Base-by-base conservation (phyloP, 352 stramenopile species). In the Blastocystis sp. region DNA sequence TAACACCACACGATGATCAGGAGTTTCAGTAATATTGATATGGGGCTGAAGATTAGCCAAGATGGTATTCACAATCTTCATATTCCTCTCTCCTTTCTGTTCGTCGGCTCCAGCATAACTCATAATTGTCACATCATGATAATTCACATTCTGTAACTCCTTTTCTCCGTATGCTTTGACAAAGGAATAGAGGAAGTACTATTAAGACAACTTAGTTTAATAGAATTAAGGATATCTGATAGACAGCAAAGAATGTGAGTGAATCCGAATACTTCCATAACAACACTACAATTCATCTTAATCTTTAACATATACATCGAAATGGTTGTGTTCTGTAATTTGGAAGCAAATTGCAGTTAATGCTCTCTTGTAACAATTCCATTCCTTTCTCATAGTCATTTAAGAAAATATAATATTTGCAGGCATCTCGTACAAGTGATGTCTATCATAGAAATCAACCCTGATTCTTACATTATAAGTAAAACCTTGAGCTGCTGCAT, bases 121-220 rank as follows among this genome's bases (percentile, higher is more conserved):
- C 71, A 83, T 83, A 54, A 83, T 83, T 16, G n/a, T 83, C 51
- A 83, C 71, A 59, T 83, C 71, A 56, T 83, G 71, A 51, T 83
- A 83, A 35, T 52, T 35, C 14, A 83, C 71, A 46, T 83, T 83
- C 51, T 83, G 51, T 29, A 83, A 49, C 49, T 83, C 35, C 29
- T 39, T 63, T 43, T 83, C 71, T 65, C 71, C 71, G 49, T 83
- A 83, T 9, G 49, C 52, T 27, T 66, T 27, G 5, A 83, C 71
- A 29, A 83, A 83, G 0, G 49, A 35, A 37, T 39, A 83, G 16
- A 83, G 29, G 29, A 83, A 83, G 29, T 83, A 37, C 12, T 29
- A 49, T 83, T 19, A 83, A 83, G 71, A 32, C 21, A 29, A 73
- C 1, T 11, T 37, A 27, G n/a, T 46, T 9, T 56, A 0, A 11